A percentile compares a stretch with the other conserved stretches of the same genome.
Conservation (phyloP, 75 land plant genomes). For the Cryptomeria japonica region DNA sequence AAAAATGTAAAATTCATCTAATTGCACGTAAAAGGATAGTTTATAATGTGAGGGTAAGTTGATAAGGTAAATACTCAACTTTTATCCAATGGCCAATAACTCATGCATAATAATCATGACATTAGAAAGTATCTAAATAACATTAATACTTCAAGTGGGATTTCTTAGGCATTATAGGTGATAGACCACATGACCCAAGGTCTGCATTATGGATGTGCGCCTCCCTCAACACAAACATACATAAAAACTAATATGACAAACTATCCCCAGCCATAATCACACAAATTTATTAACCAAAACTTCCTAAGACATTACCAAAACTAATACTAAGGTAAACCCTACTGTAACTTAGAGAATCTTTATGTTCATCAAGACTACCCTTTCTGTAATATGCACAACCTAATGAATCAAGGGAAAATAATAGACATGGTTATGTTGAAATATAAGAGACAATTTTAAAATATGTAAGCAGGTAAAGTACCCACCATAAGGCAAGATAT, state of each 20-base stretch:
- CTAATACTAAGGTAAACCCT: background rate
- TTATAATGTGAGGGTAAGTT: background rate
- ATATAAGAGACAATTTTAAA: background rate
- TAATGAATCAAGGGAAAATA: background rate
- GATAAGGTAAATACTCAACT: background rate
- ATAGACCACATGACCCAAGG: background rate
- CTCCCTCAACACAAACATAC: background rate
- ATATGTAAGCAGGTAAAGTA: background rate
- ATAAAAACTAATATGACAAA: background rate
- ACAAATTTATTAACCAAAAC: background rate
- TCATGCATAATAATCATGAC: background rate
- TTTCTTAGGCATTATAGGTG: background rate
- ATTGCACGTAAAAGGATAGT: background rate
- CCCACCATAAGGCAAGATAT: slow-evolving; percentile 91
- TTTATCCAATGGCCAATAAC: too few species aligned
- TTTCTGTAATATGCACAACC: background rate
- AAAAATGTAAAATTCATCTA: background rate
- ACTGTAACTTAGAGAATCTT: background rate
- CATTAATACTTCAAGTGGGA: background rate
- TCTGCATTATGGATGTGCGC: background rate
- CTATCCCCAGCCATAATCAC: background rate
- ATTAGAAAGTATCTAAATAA: background rate
- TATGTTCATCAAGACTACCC: background rate
- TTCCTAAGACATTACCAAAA: background rate
- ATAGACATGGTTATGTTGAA: background rate